Evolutionary conservation across 495 filamentous ascomycete species (phyloP).

Genomic region (Penicillium simplicissimum): DNA sequence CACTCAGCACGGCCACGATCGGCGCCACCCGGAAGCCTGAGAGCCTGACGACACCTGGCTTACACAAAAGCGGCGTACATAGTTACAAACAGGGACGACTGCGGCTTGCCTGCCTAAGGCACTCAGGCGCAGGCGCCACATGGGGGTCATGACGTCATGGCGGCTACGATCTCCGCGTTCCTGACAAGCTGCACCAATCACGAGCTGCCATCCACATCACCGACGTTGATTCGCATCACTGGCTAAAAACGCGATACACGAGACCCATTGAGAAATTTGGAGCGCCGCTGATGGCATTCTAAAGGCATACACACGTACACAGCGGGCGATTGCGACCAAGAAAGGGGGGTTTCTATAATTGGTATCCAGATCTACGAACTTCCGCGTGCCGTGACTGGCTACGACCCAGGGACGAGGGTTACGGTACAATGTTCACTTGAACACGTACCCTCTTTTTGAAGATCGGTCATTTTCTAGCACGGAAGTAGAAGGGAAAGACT

Average conservation of each 20-base stretch:
- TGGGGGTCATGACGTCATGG: constrained; percentile 20
- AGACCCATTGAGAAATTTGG: neutral
- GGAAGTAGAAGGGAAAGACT: neutral
- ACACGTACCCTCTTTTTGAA: neutral
- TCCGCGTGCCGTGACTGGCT: neutral
- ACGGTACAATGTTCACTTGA: neutral
- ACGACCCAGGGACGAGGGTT: neutral
- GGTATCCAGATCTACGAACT: neutral
- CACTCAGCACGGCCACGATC: neutral
- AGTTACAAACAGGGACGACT: too few relatives aligned
- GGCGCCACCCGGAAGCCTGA: constrained; percentile 8
- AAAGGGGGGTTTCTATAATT: neutral
- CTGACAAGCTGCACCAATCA: constrained; percentile 8
- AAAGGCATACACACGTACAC: neutral
- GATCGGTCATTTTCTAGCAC: neutral
- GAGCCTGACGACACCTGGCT: neutral
- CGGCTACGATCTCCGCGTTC: constrained; percentile 9
- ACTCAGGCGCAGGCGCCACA: constrained; percentile 8
- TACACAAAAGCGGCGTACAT: neutral
- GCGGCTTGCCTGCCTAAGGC: neutral
- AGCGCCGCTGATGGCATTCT: constrained; percentile 4
- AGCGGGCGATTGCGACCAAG: neutral
- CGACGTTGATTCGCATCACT: constrained; percentile 1
- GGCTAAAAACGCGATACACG: neutral
- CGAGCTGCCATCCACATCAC: neutral